Evolutionary conservation across 306 rosid genomes (phyloP), one percentile per base, ranked within the genome.

Genomic region (Lathyrus sativus): DNA sequence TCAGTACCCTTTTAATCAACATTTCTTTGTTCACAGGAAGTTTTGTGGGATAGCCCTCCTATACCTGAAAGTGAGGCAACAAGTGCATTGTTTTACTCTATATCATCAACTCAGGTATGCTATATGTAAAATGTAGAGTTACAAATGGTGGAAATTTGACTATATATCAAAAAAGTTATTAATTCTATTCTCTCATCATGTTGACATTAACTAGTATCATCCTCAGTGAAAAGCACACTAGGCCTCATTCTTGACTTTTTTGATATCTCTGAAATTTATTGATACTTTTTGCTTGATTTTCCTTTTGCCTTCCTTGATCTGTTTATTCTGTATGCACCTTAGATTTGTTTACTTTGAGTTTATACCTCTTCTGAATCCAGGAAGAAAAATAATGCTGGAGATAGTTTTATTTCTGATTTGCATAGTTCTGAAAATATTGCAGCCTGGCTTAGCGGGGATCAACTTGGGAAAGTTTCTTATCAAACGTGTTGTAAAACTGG

Each of bases 361-460:
- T 62, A 70, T 9, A 18, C 63, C 66, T 42, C 62, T 13, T 31
- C 50, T 14, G 19, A 44, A 65, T 71, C 62, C 53, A 13, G 5
- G 41, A 57, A 70, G 66, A 60, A 62, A 48, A 29, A 4, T 60
- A 57, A n/a, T 63, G 43, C 39, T n/a, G 62, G 54, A 46, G 41
- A 28, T 42, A 61, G 49, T 46, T 35, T 44, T 56, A 29, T 44
- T 56, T 59, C 54, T 86, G 70, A 85, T 62, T 64, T 70, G 44
- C 10, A 48, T 64, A 26, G 13, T 79, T 58, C 15, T 61, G 79
- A 26, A 59, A 63, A 60, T 70, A 80, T 63, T 78, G 81, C 88
- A 92, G 98, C 92, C 95, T 65, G 98, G 98, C 79, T 81, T 92
- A 80, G 69, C 92, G 19, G 98, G 98, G 84, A 92, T 92, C 80